Conservation (phyloP, 1,284 basidiomycete genomes). For the Tilletia walkeri region DNA sequence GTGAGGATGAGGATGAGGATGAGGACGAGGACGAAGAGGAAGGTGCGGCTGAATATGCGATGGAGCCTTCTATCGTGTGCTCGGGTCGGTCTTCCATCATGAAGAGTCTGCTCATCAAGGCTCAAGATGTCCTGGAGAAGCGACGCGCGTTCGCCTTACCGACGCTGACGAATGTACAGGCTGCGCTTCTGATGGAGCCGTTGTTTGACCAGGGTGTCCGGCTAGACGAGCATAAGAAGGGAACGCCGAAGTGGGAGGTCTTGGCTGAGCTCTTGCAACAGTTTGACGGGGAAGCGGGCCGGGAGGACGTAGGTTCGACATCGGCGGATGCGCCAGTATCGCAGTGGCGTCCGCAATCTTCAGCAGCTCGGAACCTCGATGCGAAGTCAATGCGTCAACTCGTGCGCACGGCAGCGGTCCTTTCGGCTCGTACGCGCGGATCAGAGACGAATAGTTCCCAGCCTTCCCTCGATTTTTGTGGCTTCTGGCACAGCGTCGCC, state of each 20-base stretch:
- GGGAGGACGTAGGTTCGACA: neutral
- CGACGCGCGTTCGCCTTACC: slow-evolving; percentile 78
- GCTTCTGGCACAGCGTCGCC: slow-evolving; percentile 39
- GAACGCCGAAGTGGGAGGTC: slow-evolving; percentile 14
- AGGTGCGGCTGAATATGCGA: neutral
- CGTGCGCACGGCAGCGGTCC: neutral
- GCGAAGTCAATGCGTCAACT: neutral
- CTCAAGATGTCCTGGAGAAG: slow-evolving; percentile 63
- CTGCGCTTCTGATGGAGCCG: slow-evolving; percentile 37
- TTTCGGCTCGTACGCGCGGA: neutral
- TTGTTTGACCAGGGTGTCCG: slow-evolving; percentile 25
- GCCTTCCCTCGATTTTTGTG: slow-evolving; percentile 21
- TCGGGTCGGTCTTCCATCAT: slow-evolving; percentile 71
- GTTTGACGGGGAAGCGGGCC: neutral
- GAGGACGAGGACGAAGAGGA: neutral
- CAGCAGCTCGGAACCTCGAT: neutral
- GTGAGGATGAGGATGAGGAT: neutral
- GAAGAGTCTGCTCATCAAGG: slow-evolving; percentile 68
- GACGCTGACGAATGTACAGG: slow-evolving; percentile 70
- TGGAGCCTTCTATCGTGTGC: slow-evolving; percentile 6
- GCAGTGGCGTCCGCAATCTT: neutral
- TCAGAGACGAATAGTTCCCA: neutral
- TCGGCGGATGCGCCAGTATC: neutral
- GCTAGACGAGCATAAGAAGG: slow-evolving; percentile 3
- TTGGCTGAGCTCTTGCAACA: slow-evolving; percentile 12